phyloP scores from a whole-genome alignment of 148 eudicot species.

The Rhododendron molle region DNA sequence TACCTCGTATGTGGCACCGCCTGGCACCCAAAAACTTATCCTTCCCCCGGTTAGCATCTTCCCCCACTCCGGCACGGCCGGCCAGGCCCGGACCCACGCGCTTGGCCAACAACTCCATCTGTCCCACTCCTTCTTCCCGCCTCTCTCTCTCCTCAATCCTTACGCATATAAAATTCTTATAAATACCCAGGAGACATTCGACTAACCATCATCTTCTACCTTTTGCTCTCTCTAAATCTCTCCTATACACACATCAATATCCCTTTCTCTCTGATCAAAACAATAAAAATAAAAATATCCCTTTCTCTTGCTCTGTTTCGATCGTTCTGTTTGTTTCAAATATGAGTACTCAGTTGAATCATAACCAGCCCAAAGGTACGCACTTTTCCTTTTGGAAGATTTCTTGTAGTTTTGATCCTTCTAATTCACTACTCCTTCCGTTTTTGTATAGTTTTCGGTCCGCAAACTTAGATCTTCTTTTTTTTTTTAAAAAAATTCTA shows the following conservation, averaged over 20 bases:
- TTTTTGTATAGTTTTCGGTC: too few relatives aligned
- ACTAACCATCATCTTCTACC: neutral
- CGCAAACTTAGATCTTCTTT: too few relatives aligned
- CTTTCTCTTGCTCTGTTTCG: neutral
- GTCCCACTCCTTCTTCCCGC: neutral
- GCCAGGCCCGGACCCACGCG: neutral
- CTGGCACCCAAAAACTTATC: too few relatives aligned
- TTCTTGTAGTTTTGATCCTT: neutral
- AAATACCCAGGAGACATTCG: neutral
- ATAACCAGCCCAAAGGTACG: neutral
- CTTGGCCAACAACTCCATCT: neutral
- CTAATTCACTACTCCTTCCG: neutral
- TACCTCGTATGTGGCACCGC: too few relatives aligned
- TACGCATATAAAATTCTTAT: neutral
- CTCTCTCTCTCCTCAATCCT: neutral
- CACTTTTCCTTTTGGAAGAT: neutral
- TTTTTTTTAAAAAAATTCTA: too few relatives aligned
- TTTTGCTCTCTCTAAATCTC: neutral
- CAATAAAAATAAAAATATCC: too few relatives aligned
- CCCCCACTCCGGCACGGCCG: neutral
- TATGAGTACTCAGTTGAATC: neutral
- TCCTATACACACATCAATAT: neutral
- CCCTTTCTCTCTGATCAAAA: too few relatives aligned
- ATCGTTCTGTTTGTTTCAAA: neutral
- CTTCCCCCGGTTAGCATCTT: neutral